A percentile compares a stretch with the other conserved stretches of the same genome.
Evolutionary conservation across 495 filamentous ascomycete genomes (phyloP).

Genomic region (Daldinia childiae): DNA sequence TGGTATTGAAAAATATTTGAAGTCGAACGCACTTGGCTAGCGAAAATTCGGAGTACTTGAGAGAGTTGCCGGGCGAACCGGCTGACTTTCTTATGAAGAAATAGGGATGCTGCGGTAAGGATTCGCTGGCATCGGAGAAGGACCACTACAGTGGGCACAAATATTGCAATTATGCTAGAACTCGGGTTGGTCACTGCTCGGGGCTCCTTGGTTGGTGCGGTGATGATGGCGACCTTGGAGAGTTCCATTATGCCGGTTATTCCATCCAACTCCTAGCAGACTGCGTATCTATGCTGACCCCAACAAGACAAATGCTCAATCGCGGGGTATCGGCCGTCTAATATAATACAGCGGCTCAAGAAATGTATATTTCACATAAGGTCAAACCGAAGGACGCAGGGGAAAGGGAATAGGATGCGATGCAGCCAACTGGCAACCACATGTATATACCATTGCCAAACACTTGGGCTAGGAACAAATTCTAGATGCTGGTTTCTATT

Average conservation of each 20-base stretch:
- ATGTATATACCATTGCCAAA: not conserved
- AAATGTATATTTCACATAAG: not conserved
- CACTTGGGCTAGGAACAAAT: not conserved
- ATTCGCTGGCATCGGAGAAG: slow-evolving; percentile 48
- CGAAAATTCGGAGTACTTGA: slow-evolving; percentile 26
- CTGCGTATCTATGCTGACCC: not conserved
- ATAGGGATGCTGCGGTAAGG: slow-evolving; percentile 33
- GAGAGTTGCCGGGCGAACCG: slow-evolving; percentile 37
- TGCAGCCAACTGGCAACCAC: not conserved
- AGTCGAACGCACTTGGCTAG: not conserved
- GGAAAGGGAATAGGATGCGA: not conserved
- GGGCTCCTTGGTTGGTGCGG: slow-evolving; percentile 46
- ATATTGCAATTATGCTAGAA: slow-evolving; percentile 32
- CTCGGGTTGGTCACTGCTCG: slow-evolving; percentile 33
- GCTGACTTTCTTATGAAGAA: slow-evolving; percentile 41
- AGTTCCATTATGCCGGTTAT: slow-evolving; percentile 16
- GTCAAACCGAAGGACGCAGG: not conserved
- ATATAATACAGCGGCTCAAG: not conserved
- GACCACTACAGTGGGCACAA: slow-evolving; percentile 41
- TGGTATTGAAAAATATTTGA: not conserved
- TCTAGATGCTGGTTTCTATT: not conserved
- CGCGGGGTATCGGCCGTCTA: not conserved
- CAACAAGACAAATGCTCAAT: not conserved
- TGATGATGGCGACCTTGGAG: slow-evolving; percentile 44
- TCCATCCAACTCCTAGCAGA: not conserved